Conservation (phyloP, 768 basidiomycete genomes). For the Sutorius australiensis region DNA sequence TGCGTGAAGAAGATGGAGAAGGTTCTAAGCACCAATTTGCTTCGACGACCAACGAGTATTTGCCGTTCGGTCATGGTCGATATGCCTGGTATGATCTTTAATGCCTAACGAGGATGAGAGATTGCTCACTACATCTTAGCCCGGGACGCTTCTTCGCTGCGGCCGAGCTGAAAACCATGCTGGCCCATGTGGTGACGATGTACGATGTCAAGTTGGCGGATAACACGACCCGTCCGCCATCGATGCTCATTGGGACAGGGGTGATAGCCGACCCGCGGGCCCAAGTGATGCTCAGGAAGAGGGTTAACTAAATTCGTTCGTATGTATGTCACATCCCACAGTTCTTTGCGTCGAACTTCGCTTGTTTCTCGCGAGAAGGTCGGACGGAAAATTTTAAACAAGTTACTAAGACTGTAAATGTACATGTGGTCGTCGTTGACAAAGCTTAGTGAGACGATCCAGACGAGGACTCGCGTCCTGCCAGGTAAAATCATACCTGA, state of each 20-base stretch:
- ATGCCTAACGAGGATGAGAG: no score
- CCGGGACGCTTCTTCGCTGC: slow-evolving; percentile 17
- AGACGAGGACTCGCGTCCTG: neutral
- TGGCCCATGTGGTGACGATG: slow-evolving; percentile 10
- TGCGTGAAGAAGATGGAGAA: slow-evolving; percentile 29
- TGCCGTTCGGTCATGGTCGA: slow-evolving; percentile 29
- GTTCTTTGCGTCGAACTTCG: neutral
- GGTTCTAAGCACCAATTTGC: slow-evolving; percentile 34
- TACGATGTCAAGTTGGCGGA: slow-evolving; percentile 9
- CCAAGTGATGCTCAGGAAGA: neutral
- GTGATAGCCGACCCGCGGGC: neutral
- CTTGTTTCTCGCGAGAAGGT: neutral
- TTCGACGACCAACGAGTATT: slow-evolving; percentile 30
- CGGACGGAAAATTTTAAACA: no score
- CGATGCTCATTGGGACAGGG: neutral
- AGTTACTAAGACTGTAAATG: no score
- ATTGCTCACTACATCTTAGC: neutral
- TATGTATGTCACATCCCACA: neutral
- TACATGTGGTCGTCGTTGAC: no score
- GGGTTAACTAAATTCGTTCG: neutral
- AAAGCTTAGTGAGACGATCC: neutral
- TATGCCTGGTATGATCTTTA: neutral
- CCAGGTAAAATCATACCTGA: neutral
- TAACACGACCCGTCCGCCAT: neutral
- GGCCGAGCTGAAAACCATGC: slow-evolving; percentile 8